Evolutionary conservation across 257 asterid species (phyloP).

Genomic region (Avicennia marina): DNA sequence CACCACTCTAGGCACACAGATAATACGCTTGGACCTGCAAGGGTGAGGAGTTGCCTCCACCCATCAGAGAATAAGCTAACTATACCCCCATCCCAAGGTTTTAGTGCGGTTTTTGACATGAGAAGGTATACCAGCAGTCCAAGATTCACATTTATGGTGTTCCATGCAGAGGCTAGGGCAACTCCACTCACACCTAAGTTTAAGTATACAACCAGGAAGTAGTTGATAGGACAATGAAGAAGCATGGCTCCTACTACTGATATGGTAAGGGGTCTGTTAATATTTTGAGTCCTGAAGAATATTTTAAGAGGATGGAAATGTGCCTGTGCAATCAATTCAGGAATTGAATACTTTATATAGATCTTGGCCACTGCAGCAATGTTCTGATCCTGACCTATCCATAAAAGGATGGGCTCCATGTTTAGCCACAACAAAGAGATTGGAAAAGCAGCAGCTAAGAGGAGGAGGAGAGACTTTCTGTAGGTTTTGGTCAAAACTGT

Average conservation of each 20-base stretch:
- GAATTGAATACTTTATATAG: constrained; percentile 38
- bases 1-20: constrained; percentile 56
- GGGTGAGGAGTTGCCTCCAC: constrained; percentile 31
- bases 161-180: constrained; percentile 48
- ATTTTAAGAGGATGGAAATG: constrained; percentile 41
- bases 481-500: constrained; percentile 30
- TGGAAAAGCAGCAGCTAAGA: constrained; percentile 24
- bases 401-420: constrained; percentile 35
- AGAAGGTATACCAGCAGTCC: constrained; percentile 34
- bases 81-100: constrained; percentile 38
- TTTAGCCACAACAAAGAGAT: constrained; percentile 43
- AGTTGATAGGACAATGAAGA: constrained; percentile 44
- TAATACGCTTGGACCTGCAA: constrained; percentile 35
- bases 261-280: constrained; percentile 38
- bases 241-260: constrained; percentile 36
- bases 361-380: constrained; percentile 32
- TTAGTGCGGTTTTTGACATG: constrained; percentile 23
- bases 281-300: constrained; percentile 51
- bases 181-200: constrained; percentile 44
- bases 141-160: constrained; percentile 34
- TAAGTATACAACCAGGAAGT: constrained; percentile 30
- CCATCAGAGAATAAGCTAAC: constrained; percentile 20
- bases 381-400: constrained; percentile 37
- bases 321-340: constrained; percentile 45
- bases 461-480: constrained; percentile 39